Conservation (phyloP, 2,329 filamentous ascomycete species). For the Alternaria ventricosa region DNA sequence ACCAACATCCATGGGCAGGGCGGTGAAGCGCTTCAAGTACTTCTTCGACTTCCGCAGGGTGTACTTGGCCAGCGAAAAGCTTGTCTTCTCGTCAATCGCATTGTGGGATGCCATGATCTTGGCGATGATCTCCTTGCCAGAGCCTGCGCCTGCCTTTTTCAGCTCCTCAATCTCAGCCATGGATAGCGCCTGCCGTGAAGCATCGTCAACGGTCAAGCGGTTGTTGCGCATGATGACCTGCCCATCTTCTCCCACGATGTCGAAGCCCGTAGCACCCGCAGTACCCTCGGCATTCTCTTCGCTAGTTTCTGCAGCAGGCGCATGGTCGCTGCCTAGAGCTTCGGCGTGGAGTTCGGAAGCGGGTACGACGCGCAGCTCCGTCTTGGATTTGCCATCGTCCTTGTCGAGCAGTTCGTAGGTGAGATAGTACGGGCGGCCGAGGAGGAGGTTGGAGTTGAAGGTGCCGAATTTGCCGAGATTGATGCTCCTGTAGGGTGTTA, state of each 20-base stretch:
- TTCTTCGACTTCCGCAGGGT: slow-evolving; percentile 93
- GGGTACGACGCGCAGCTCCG: slow-evolving; percentile 77
- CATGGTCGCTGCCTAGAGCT: slow-evolving; percentile 63
- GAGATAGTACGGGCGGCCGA: slow-evolving; percentile 88
- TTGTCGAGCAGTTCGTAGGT: slow-evolving; percentile 88
- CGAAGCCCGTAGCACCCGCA: slow-evolving; percentile 48
- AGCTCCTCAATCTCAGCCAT: slow-evolving; percentile 74
- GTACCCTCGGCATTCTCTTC: slow-evolving; percentile 44
- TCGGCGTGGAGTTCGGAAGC: slow-evolving; percentile 85
- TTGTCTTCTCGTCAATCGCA: slow-evolving; percentile 90
- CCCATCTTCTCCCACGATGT: slow-evolving; percentile 57
- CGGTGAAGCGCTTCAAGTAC: slow-evolving; percentile 85
- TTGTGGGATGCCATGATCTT: slow-evolving; percentile 90
- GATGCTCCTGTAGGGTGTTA: slow-evolving; percentile 68
- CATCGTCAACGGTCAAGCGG: slow-evolving; percentile 67
- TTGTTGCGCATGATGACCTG: slow-evolving; percentile 66
- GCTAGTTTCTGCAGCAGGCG: slow-evolving; percentile 46
- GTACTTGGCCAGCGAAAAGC: slow-evolving; percentile 93
- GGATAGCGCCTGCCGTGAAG: slow-evolving; percentile 75
- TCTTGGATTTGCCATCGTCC: slow-evolving; percentile 66
- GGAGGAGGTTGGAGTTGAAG: slow-evolving; percentile 86
- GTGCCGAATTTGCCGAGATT: slow-evolving; percentile 91
- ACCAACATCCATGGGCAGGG: slow-evolving; percentile 81
- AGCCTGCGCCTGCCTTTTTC: slow-evolving; percentile 74
- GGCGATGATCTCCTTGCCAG: slow-evolving; percentile 89